A percentile compares a stretch with the other conserved stretches of the same genome.
These are phyloP conservation scores for Gigaspora rosea DNA, from an alignment of 192 early-diverging fungal species.

Conservation along the genomic window DNA sequence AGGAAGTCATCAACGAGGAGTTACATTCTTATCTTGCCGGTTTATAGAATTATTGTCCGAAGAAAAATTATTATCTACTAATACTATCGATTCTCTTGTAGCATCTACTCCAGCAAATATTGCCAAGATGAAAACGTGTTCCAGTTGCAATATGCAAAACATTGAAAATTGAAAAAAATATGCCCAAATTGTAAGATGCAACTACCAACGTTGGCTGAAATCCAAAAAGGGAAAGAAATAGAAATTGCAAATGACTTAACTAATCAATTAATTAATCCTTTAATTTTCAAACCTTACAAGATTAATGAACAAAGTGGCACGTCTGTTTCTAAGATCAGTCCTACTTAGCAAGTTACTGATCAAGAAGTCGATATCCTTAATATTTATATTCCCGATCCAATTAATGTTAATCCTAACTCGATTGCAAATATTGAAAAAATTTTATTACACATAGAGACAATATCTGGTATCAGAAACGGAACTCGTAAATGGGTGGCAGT, in stretches of 20 bases:
- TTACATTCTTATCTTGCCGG: conserved; percentile 19
- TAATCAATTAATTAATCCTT: too few relatives aligned
- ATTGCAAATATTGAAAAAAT: too few relatives aligned
- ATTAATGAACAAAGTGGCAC: not conserved
- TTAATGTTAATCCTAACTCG: too few relatives aligned
- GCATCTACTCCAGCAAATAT: not conserved
- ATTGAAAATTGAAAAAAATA: conserved; percentile 26
- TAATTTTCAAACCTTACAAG: too few relatives aligned
- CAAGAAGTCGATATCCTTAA: too few relatives aligned
- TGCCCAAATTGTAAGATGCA: not conserved
- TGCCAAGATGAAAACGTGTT: conserved; percentile 1
- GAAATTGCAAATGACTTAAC: not conserved
- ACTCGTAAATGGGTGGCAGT: too few relatives aligned
- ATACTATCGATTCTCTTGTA: too few relatives aligned
- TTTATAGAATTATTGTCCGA: conserved; percentile 3
- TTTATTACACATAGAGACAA: not conserved
- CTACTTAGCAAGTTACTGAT: not conserved
- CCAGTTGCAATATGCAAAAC: not conserved
- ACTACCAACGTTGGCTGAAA: not conserved
- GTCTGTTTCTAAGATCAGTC: not conserved
- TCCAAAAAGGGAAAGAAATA: not conserved
- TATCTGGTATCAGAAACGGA: too few relatives aligned
- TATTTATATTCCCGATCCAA: too few relatives aligned
- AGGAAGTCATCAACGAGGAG: conserved; percentile 10
- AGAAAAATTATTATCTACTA: conserved; percentile 19